These are phyloP conservation scores for Carex scoparia DNA, from an alignment of 176 grass and related monocot genomes.

Conservation along the genomic window DNA sequence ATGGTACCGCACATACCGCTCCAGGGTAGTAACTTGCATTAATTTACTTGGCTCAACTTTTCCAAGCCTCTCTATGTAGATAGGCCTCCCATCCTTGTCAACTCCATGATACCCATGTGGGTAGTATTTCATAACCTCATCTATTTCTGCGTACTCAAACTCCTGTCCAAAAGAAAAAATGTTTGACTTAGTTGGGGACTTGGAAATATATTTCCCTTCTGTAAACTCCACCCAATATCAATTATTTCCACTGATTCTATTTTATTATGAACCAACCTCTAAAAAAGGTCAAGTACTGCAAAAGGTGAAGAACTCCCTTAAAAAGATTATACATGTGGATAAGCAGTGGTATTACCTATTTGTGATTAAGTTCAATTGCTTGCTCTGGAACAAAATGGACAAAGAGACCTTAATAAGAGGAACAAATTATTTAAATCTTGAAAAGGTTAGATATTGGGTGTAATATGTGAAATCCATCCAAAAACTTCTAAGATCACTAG, in stretches of 20 bases:
- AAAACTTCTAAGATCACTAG: too few species aligned
- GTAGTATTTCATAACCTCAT: conserved; percentile 30
- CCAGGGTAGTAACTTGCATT: conserved; percentile 35
- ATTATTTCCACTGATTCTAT: conserved; percentile 1
- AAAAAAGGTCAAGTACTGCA: background rate
- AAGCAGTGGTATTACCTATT: background rate
- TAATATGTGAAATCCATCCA: background rate
- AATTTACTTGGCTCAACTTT: conserved; percentile 37
- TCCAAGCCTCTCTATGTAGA: conserved; percentile 35
- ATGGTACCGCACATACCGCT: conserved; percentile 32
- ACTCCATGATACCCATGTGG: conserved; percentile 36
- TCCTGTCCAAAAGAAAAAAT: conserved; percentile 19
- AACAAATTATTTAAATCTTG: background rate
- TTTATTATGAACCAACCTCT: background rate
- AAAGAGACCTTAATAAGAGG: background rate
- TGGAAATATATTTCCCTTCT: background rate
- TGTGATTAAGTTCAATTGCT: background rate
- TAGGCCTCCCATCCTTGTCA: conserved; percentile 29
- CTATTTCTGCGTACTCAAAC: conserved; percentile 27
- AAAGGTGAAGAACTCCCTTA: background rate
- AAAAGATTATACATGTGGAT: background rate
- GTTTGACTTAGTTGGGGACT: background rate
- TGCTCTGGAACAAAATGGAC: background rate
- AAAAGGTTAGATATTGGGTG: background rate
- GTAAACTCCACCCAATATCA: background rate